Evolutionary conservation across 1,139 yeast species (phyloP), one percentile per base, ranked within the genome.

Genomic region (Diutina scorzettiae): DNA sequence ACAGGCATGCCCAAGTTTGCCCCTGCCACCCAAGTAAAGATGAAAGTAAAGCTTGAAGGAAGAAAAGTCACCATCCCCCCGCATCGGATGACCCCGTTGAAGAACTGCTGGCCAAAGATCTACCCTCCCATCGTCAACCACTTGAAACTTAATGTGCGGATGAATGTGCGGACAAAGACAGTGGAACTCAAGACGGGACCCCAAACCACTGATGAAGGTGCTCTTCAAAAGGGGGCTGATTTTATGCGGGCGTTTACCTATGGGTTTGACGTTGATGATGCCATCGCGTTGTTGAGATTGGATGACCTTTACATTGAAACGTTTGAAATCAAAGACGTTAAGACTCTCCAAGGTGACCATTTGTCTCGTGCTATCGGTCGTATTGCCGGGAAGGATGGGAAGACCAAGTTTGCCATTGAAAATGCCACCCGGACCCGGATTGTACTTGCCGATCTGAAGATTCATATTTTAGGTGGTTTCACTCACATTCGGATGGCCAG

Each of bases 321-420:
- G 2, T 91, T 91, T 58, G 99, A 91, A 59, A 74, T 91, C 53
- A 91, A 93, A 62, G 99, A 91, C 63, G 97, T 91, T 47, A 93
- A 91, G 65, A 89, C 96, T 2, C 69, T 91, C 51, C 79, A 79
- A 29, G 98, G 98, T 19, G 98, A 91, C 63, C 98, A 91, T 73
- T 73, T 91, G 60, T 81, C 95, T 41, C 81, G 99, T 71, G 98
- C 99, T 17, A 91, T 91, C 59, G 99, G 98, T 54, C 87, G 99
- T 73, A 91, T 91, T 61, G 98, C 98, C 20, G 99, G 99, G 61
- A 93, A 91, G 59, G 99, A 91, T 58, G 99, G 99, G 57, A 89
- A 89, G 64, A 91, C 98, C 48, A 91, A 91, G 66, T 91, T 89
- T 62, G 96, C 98, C 30, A 91, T 91, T 55, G 99, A 91, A 63